phyloP scores from a whole-genome alignment of 2,329 filamentous ascomycete genomes.

The Calonectria pseudoturangicola region DNA sequence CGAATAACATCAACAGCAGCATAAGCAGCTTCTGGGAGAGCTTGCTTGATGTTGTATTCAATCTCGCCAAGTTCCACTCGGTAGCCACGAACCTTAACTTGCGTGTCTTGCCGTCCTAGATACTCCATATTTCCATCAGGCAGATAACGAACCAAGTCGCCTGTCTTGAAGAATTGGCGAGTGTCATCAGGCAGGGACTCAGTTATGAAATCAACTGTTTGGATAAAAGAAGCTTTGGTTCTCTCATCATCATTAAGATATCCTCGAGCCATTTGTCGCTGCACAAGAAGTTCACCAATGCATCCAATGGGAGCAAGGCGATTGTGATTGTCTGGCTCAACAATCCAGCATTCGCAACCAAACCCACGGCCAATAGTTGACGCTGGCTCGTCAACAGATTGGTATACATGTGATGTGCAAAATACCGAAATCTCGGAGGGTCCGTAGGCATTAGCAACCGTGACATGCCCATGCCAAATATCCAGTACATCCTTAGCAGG shows the following conservation, averaged over 20 bases:
- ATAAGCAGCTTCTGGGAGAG: constrained; percentile 41
- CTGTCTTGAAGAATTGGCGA: constrained; percentile 59
- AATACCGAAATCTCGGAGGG: constrained; percentile 39
- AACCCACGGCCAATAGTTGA: constrained; percentile 27
- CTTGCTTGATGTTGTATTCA: constrained; percentile 47
- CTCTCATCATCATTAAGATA: constrained; percentile 44
- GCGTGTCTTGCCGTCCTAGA: constrained; percentile 54
- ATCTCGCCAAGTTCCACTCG: constrained; percentile 57
- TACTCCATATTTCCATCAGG: constrained; percentile 54
- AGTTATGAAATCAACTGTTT: neutral
- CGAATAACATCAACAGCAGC: constrained; percentile 42
- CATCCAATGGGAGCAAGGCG: constrained; percentile 50
- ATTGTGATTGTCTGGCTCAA: constrained; percentile 31
- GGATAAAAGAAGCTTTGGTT: constrained; percentile 42
- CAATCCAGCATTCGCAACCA: constrained; percentile 26
- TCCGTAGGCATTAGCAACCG: constrained; percentile 40
- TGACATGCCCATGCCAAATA: constrained; percentile 32
- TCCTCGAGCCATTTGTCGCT: constrained; percentile 49
- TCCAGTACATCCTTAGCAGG: constrained; percentile 36
- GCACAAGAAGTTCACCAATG: constrained; percentile 52
- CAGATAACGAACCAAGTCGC: constrained; percentile 52
- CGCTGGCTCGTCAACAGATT: neutral
- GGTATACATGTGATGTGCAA: constrained; percentile 33
- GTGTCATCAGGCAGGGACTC: neutral
- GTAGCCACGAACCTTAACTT: constrained; percentile 58